A percentile compares a stretch with the other conserved stretches of the same genome.
These are phyloP conservation scores for Hevea brasiliensis DNA, from an alignment of 345 rosid species.

Conservation along the genomic window DNA sequence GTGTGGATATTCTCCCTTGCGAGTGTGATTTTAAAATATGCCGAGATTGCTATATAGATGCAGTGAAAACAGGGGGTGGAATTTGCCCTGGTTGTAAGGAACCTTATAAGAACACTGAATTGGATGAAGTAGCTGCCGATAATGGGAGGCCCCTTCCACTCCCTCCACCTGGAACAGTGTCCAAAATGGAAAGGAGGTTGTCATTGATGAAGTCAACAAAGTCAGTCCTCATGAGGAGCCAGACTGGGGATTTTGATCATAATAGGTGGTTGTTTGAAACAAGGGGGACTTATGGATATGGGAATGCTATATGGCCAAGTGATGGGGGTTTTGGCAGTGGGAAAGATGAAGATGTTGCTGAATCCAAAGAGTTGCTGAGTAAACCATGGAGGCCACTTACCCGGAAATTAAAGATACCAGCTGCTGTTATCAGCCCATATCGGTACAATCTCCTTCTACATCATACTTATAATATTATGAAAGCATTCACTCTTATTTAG, in stretches of 20 bases:
- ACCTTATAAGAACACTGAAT: conserved; percentile 75
- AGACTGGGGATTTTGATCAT: conserved; percentile 94
- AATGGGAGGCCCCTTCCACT: conserved; percentile 65
- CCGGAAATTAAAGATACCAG: conserved; percentile 87
- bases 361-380: conserved; percentile 71
- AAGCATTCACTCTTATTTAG: not conserved
- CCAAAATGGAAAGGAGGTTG: conserved; percentile 91
- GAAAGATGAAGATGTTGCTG: conserved; percentile 57
- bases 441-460: conserved; percentile 42
- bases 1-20: conserved; percentile 85
- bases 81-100: conserved; percentile 94
- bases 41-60: conserved; percentile 88
- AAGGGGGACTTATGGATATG: conserved; percentile 86
- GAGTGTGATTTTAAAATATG: conserved; percentile 97
- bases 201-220: conserved; percentile 91
- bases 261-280: conserved; percentile 94
- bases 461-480: not conserved
- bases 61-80: conserved; percentile 79
- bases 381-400: conserved; percentile 98
- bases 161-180: conserved; percentile 52
- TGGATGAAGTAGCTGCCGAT: conserved; percentile 56
- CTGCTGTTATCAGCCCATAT: conserved; percentile 91
- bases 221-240: conserved; percentile 86
- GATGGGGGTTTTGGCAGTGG: conserved; percentile 64
- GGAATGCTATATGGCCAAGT: conserved; percentile 95